Base-by-base conservation (phyloP, 164 flowering plant species). In the Nymphaea thermarum region DNA sequence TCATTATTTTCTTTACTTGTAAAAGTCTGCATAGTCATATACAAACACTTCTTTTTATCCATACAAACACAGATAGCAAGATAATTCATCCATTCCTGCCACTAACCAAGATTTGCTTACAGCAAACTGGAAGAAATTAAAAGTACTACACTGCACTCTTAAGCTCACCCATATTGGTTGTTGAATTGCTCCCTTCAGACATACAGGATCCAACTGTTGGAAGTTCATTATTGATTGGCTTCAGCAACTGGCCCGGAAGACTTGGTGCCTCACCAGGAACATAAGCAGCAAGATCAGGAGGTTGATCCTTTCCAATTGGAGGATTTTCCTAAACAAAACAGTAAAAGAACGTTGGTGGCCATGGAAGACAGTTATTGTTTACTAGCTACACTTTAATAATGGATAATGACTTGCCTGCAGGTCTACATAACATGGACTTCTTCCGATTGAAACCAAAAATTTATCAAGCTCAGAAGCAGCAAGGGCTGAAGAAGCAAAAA, bases 241-340 rank as follows among this genome's bases (percentile, higher is more conserved):
- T 76, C 69, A 74, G 86, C 45, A 74, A 65, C 66, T 65, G 44
- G 67, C 79, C 83, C 44, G 85, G 77, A 63, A 80, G 57, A 62
- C 65, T 78, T 64, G 47, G 44, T 18, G 82, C 72, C 55, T 69
- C 88, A 67, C 91, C 82, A 65, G 96, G 97, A 75, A 91, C 97
- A 76, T 86, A 78, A 66, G 77, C 65, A 60, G 97, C 93, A 62
- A 94, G 84, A 81, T 94, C 97, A 60, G 99, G 99, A 69, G 97
- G 96, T 68, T 90, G 95, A 78, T 94, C 97, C 77, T 94, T 91
- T 18, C 99, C 97, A 5, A 94, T 93, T 2, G 83, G n/a, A 65
- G 96, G 96, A 65, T 74, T 90, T 75, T 89, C 96, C 99, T 89
- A 73, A 67, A 75, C 12, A 71, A 74, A 67, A 36, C 2, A 25